These are phyloP conservation scores for Oldenlandia corymbosa DNA, from an alignment of 257 asterid genomes.

Conservation along the genomic window DNA sequence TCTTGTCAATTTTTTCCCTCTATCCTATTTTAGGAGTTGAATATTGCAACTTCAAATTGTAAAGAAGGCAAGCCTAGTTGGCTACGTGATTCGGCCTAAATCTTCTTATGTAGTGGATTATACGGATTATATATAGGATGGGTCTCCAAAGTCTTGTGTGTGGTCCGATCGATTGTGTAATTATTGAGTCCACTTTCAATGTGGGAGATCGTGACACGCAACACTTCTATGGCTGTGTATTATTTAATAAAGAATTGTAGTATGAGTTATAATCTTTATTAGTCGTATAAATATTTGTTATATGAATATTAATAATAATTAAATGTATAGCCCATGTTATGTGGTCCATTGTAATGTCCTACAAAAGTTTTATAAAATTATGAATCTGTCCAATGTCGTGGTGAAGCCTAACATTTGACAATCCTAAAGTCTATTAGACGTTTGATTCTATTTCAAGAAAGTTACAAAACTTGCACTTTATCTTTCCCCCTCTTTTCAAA, in stretches of 20 bases:
- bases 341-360: slow-evolving; percentile 20
- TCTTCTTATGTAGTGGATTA: no score
- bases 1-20: no score
- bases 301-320: no score
- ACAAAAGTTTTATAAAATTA: not conserved
- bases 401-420: not conserved
- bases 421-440: not conserved
- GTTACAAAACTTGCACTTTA: not conserved
- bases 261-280: no score
- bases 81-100: slow-evolving; percentile 37
- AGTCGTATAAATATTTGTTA: no score
- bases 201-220: slow-evolving; percentile 12
- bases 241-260: no score
- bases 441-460: slow-evolving; percentile 16
- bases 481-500: not conserved
- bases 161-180: slow-evolving; percentile 24
- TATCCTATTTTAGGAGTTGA: slow-evolving; percentile 2
- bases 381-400: slow-evolving; percentile 1
- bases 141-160: slow-evolving; percentile 22
- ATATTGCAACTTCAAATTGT: slow-evolving; percentile 16
- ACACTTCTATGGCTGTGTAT: not conserved
- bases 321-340: not conserved
- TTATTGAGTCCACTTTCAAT: slow-evolving; percentile 26
- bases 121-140: no score
- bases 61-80: slow-evolving; percentile 34